Evolutionary conservation across 257 asterid species (phyloP), one percentile per base, ranked within the genome.

Genomic region (Gentiana straminea): DNA sequence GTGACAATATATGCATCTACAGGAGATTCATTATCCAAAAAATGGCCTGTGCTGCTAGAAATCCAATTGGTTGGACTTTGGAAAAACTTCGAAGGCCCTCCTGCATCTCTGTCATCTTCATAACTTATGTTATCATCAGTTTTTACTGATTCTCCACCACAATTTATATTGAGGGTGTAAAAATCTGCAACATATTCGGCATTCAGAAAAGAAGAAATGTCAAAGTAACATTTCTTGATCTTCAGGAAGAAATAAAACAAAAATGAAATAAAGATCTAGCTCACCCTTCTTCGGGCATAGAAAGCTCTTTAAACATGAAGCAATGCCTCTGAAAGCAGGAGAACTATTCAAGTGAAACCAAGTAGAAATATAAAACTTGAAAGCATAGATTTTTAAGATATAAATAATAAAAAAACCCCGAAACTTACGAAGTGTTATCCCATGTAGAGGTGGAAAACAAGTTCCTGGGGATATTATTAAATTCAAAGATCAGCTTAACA

Each of bases 361-460:
- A 24, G 24, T 24, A 24, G 24, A 24, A 24, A 24, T 24, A 24
- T 24, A 24, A 24, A 24, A 24, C 24, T 24, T 24, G 24, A 24
- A 24, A n/a, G 39, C 8, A 55, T 37, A 51, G 36, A 37, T 4
- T 7, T 13, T 38, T 33, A 44, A 62, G 33, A 10, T 4, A 34
- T 7, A 13, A 4, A 1, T 46, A 32, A 52, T 54, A 13, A 37
- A 8, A 51, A 24, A 39, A 39, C 8, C n/a, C 37, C 52, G 57
- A 70, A 69, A 72, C 86, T 79, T 58, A 79, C 86, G 67, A 59
- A 35, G 24, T 58, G 53, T 77, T 77, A 62, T 73, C 75, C 49
- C 60, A 64, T 13, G 81, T 69, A 8, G 82, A 72, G 84, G 77
- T 77, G 24, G 84, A 86, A 58, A 82, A 82, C 74, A 82, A 66